A percentile compares a stretch with the other conserved stretches of the same genome.
phyloP scores from a whole-genome alignment of 352 stramenopile species.

The Globisporangium splendens region DNA sequence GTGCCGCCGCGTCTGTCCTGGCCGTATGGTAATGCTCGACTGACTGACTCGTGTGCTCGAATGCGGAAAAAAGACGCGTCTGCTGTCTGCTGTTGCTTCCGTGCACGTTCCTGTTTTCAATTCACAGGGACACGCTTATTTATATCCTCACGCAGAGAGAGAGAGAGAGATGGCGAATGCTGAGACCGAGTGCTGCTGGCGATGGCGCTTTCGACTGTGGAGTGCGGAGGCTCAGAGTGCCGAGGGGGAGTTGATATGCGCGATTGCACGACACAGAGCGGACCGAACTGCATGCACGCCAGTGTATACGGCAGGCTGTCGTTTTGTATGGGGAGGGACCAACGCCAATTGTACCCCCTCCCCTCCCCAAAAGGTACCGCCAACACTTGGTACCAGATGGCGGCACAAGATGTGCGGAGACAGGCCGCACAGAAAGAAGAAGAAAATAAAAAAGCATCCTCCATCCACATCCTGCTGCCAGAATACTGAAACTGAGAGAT shows the following conservation, averaged over 20 bases:
- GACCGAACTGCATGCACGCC: background rate
- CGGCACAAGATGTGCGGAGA: too few species aligned
- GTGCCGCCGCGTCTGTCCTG: too few species aligned
- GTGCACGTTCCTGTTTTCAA: background rate
- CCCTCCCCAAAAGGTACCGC: too few species aligned
- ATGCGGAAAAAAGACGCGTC: background rate
- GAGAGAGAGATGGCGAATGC: background rate
- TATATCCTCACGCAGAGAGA: background rate
- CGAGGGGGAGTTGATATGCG: background rate
- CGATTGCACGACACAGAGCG: conserved; percentile 5
- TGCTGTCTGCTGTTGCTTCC: background rate
- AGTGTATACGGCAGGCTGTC: too few species aligned
- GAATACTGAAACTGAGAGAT: too few species aligned
- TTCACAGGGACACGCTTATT: too few species aligned
- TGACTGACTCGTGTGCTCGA: background rate
- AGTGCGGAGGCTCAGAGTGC: too few species aligned
- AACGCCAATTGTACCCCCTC: too few species aligned
- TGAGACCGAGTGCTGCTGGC: background rate
- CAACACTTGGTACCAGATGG: too few species aligned
- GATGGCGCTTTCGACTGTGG: background rate
- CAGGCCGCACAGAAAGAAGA: too few species aligned
- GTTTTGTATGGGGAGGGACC: background rate
- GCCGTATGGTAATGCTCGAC: background rate
- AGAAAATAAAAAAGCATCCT: too few species aligned
- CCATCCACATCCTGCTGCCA: too few species aligned